Conservation (phyloP, 192 early-diverging fungal species). For the Phycomyces blakesleeanus region DNA sequence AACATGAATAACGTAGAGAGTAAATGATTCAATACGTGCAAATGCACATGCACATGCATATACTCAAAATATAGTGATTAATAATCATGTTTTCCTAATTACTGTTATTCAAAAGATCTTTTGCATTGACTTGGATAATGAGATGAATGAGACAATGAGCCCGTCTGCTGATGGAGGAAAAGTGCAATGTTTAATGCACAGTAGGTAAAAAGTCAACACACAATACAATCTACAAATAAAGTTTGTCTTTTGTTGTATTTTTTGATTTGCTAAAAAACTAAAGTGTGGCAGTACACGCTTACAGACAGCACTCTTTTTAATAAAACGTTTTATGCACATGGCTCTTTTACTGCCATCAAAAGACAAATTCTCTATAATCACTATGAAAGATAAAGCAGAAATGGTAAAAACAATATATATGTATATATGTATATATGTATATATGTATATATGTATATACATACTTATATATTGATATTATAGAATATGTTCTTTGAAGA, state of each 20-base stretch:
- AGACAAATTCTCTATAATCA: neutral
- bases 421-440: neutral
- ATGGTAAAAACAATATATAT: neutral
- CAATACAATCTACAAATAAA: no score
- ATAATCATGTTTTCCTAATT: neutral
- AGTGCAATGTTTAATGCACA: neutral
- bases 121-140: neutral
- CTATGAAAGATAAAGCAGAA: neutral
- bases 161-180: neutral
- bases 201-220: neutral
- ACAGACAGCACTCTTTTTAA: neutral
- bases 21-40: no score
- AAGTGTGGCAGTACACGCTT: neutral
- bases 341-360: neutral
- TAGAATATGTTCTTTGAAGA: neutral
- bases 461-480: no score
- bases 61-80: no score
- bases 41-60: no score
- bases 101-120: neutral
- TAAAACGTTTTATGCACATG: neutral
- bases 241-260: no score
- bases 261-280: neutral
- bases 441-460: neutral
- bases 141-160: neutral
- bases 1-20: no score